These are phyloP conservation scores for Blepharisma japonicum DNA, from an alignment of 73 alveolate genomes.

Conservation along the genomic window DNA sequence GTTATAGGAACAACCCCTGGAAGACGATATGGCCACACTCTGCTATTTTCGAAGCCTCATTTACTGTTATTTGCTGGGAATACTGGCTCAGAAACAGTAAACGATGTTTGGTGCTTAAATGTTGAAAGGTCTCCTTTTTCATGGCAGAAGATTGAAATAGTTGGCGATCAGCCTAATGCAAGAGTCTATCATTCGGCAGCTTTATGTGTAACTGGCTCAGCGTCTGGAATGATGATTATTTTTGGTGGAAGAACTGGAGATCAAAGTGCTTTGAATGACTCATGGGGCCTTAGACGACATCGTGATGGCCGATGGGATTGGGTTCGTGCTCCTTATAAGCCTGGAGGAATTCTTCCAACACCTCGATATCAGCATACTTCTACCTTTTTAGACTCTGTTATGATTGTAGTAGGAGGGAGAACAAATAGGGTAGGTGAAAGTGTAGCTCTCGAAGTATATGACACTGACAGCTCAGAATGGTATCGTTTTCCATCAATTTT, in stretches of 20 bases:
- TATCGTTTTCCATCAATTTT: conserved; percentile 64
- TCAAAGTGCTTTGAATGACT: conserved; percentile 82
- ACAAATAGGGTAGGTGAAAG: conserved; percentile 77
- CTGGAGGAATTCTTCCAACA: conserved; percentile 13
- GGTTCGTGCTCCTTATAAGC: conserved; percentile 88
- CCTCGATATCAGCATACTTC: conserved; percentile 85
- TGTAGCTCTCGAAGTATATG: conserved; percentile 90
- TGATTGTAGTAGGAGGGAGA: conserved; percentile 95
- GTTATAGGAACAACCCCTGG: conserved; percentile 99
- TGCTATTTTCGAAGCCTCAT: conserved; percentile 89
- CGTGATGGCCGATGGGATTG: conserved; percentile 99
- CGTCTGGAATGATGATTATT: conserved; percentile 97
- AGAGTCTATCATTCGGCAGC: conserved; percentile 96
- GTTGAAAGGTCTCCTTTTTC: conserved; percentile 83
- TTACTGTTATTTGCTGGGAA: conserved; percentile 95
- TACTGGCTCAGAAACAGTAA: conserved; percentile 90
- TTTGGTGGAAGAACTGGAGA: conserved; percentile 86
- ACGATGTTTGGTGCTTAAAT: conserved; percentile 89
- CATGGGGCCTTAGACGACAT: conserved; percentile 98
- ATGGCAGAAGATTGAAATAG: conserved; percentile 82
- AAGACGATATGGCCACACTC: conserved; percentile 96
- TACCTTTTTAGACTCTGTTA: conserved; percentile 79
- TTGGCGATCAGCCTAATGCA: conserved; percentile 81
- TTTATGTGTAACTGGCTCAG: conserved; percentile 96
- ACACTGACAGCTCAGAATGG: conserved; percentile 97